Conservation (phyloP, 1,139 yeast genomes). For the Protomyces pachydermus region DNA sequence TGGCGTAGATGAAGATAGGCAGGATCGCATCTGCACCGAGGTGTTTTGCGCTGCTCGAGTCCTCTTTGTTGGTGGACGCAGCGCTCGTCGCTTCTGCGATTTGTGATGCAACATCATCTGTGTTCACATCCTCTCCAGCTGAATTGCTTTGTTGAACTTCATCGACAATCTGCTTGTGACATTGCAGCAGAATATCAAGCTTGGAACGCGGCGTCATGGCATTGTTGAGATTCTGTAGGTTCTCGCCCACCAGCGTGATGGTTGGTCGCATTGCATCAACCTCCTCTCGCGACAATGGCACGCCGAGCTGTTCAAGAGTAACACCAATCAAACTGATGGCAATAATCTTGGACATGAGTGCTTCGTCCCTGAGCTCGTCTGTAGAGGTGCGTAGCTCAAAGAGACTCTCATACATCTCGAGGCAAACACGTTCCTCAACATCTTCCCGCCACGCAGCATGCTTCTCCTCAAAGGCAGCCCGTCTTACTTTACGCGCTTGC, state of each 20-base stretch:
- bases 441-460: slow-evolving; percentile 19
- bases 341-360: slow-evolving; percentile 19
- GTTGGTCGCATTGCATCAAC: slow-evolving; percentile 22
- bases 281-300: slow-evolving; percentile 6
- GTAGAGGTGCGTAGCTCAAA: slow-evolving; percentile 24
- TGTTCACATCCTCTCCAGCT: neutral
- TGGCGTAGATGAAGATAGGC: slow-evolving; percentile 52
- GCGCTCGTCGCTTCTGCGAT: neutral
- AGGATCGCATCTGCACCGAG: slow-evolving; percentile 49
- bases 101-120: neutral
- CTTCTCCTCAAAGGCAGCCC: slow-evolving; percentile 1
- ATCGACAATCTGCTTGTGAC: slow-evolving; percentile 28
- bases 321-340: slow-evolving; percentile 18
- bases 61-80: neutral
- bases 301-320: slow-evolving; percentile 25
- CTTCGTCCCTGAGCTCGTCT: slow-evolving; percentile 29
- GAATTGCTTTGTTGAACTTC: slow-evolving; percentile 22
- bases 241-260: slow-evolving; percentile 6
- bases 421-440: slow-evolving; percentile 29
- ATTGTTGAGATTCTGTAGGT: slow-evolving; percentile 24
- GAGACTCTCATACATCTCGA: slow-evolving; percentile 27
- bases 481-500: neutral
- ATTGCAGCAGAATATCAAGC: slow-evolving; percentile 24
- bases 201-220: slow-evolving; percentile 27
- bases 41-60: neutral